These are phyloP conservation scores for Phytophthora sp. DNA, from an alignment of 352 stramenopile species.

Conservation along the genomic window DNA sequence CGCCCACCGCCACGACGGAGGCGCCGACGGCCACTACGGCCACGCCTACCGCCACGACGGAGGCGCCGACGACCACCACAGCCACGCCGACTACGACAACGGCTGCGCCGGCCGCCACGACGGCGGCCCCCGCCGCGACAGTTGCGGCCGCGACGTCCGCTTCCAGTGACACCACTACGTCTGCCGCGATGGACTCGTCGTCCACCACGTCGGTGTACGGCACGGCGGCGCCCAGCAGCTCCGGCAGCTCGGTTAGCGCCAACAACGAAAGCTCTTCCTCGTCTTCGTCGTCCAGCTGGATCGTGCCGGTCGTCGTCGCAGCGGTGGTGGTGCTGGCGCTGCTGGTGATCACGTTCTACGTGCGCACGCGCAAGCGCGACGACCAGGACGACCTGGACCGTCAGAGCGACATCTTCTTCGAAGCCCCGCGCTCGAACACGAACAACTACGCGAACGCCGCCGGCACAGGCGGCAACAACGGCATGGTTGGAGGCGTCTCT, in stretches of 20 bases:
- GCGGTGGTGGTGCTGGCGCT: slow-evolving; percentile 59
- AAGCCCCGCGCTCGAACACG: slow-evolving; percentile 62
- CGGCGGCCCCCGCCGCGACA: not conserved
- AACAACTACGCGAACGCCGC: slow-evolving; percentile 43
- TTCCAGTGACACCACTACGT: slow-evolving; percentile 27
- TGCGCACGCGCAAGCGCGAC: slow-evolving; percentile 49
- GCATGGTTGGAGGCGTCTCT: slow-evolving; percentile 10
- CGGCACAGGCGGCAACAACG: slow-evolving; percentile 17
- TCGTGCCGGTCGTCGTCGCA: slow-evolving; percentile 66
- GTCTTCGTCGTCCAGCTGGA: slow-evolving; percentile 45
- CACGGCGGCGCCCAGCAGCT: slow-evolving; percentile 42
- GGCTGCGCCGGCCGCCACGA: slow-evolving; percentile 14
- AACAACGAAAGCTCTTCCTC: slow-evolving; percentile 28
- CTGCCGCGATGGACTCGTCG: slow-evolving; percentile 42
- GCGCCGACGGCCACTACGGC: slow-evolving; percentile 16
- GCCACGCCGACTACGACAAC: slow-evolving; percentile 21
- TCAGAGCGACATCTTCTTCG: slow-evolving; percentile 68
- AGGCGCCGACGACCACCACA: slow-evolving; percentile 16
- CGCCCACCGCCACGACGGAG: slow-evolving; percentile 21
- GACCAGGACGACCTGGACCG: slow-evolving; percentile 59
- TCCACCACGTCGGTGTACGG: slow-evolving; percentile 55
- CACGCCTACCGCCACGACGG: slow-evolving; percentile 23
- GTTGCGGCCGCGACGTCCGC: slow-evolving; percentile 26
- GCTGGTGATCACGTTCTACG: slow-evolving; percentile 65
- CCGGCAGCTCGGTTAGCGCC: slow-evolving; percentile 15